Evolutionary conservation across 345 rosid genomes (phyloP).

Genomic region (Arabidopsis suecica): DNA sequence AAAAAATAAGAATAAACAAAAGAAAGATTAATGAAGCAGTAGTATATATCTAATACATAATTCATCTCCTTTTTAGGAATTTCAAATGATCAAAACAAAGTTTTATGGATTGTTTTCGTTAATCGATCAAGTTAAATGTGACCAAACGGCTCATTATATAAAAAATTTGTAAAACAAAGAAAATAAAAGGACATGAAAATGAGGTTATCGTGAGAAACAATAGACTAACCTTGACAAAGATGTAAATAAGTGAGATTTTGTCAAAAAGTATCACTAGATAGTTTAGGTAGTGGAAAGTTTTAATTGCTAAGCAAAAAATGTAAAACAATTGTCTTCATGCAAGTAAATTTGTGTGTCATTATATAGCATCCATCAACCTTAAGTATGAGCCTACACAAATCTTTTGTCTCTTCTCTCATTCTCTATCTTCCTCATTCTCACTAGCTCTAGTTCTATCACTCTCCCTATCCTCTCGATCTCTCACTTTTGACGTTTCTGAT

Average conservation of each 20-base stretch:
- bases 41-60: not conserved
- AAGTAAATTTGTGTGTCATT: conserved; percentile 36
- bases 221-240: conserved; percentile 29
- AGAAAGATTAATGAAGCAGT: not conserved
- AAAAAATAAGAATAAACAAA: not conserved
- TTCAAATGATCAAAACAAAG: not conserved
- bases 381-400: conserved; percentile 22
- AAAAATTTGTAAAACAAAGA: not conserved
- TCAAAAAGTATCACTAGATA: conserved; percentile 41
- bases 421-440: not conserved
- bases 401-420: not conserved
- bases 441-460: not conserved
- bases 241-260: conserved; percentile 30
- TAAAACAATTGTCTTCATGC: conserved; percentile 35
- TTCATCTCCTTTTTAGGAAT: not conserved
- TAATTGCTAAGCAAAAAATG: conserved; percentile 7
- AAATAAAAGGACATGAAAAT: not conserved
- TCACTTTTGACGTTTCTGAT: conserved; percentile 14
- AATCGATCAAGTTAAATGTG: not conserved
- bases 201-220: not conserved
- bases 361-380: conserved; percentile 24
- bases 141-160: conserved; percentile 15
- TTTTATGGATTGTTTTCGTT: not conserved
- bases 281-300: conserved; percentile 22
- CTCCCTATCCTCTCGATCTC: conserved; percentile 5